Percentiles rank a stretch among this genome's conserved stretches.
Conservation (phyloP, 75 land plant species). For the Pseudotsuga menziesii region DNA sequence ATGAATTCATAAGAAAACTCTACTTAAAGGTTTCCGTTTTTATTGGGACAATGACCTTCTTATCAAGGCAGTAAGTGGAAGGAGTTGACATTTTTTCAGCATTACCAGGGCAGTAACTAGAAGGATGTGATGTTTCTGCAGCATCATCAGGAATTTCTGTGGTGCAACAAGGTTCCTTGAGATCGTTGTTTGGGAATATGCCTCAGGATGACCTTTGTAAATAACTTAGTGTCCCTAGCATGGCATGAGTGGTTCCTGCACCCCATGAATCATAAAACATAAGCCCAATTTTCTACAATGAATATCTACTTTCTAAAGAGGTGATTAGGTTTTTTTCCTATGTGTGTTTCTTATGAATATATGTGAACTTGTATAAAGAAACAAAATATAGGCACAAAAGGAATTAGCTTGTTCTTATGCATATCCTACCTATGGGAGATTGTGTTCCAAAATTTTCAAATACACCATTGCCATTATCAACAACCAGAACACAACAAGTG, state of each 20-base stretch:
- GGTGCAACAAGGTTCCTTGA: not conserved
- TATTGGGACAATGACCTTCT: not conserved
- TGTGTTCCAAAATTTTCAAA: constrained; percentile 38
- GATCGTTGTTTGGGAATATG: not conserved
- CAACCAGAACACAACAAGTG: constrained; percentile 50
- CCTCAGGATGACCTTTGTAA: not conserved
- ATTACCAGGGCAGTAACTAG: too few species aligned
- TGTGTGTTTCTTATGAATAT: not conserved
- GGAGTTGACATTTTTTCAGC: not conserved
- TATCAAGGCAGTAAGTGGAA: not conserved
- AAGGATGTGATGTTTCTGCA: too few species aligned
- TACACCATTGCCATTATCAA: constrained; percentile 65
- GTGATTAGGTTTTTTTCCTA: not conserved
- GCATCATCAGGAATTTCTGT: too few species aligned
- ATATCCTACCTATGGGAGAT: too few species aligned
- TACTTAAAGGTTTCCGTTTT: not conserved
- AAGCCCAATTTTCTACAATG: too few species aligned
- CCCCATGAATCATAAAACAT: too few species aligned
- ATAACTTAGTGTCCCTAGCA: not conserved
- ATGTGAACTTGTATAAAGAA: not conserved
- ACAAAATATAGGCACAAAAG: not conserved
- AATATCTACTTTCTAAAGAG: too few species aligned
- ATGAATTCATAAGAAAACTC: constrained; percentile 2
- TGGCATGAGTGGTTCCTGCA: constrained; percentile 1
- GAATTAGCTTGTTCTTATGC: too few species aligned